Percentiles rank a stretch among this genome's conserved stretches.
Conservation (phyloP, 768 basidiomycete species). For the Lactarius psammicola region DNA sequence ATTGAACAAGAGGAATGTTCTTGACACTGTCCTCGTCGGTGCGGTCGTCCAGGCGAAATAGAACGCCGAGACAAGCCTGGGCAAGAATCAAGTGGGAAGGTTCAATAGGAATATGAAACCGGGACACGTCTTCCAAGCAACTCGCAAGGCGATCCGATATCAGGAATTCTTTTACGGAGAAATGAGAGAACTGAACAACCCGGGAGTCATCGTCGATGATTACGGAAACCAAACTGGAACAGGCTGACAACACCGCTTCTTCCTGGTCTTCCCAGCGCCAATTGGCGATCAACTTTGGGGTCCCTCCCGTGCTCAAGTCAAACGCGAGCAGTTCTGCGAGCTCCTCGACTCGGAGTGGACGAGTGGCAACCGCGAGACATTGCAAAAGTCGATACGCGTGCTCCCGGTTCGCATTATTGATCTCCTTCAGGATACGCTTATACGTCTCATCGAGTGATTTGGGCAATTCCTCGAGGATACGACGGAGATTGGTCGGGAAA, state of each 20-base stretch:
- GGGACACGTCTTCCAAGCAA: not conserved
- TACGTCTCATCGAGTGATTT: constrained; percentile 4
- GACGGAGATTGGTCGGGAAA: not conserved
- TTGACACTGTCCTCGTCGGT: not conserved
- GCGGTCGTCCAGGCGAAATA: not conserved
- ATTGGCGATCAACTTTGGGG: not conserved
- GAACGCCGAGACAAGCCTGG: not conserved
- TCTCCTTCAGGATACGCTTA: constrained; percentile 3
- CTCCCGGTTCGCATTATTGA: not conserved
- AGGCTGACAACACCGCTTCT: not conserved
- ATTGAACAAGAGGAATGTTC: not conserved
- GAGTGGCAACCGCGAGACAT: not conserved
- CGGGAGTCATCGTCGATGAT: not conserved
- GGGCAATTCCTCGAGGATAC: constrained; percentile 1
- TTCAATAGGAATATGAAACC: not conserved
- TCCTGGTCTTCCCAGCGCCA: not conserved
- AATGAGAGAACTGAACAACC: not conserved
- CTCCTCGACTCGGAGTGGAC: not conserved
- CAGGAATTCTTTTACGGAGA: not conserved
- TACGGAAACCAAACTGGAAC: not conserved
- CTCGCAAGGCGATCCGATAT: not conserved
- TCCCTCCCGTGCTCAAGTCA: not conserved
- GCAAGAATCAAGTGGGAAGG: not conserved
- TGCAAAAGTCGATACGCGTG: not conserved
- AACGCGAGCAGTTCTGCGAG: not conserved